These are phyloP conservation scores for Jatropha multifida DNA, from an alignment of 441 rosid species.

Conservation along the genomic window DNA sequence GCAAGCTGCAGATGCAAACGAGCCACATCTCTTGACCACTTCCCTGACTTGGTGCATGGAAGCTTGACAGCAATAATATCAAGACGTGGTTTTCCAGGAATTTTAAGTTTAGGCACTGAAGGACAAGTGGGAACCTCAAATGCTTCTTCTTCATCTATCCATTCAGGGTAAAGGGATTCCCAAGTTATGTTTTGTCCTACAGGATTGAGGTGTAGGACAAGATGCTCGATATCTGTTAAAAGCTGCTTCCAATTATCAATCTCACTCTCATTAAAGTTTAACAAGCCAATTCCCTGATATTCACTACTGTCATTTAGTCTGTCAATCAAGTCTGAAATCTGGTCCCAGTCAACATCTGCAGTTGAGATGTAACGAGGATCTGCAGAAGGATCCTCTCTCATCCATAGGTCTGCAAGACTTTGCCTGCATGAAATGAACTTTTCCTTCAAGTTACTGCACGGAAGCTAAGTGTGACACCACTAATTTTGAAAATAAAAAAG, in stretches of 20 bases:
- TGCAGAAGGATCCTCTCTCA: conserved; percentile 30
- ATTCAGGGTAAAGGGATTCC: conserved; percentile 82
- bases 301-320: conserved; percentile 42
- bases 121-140: conserved; percentile 82
- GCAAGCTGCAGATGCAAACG: conserved; percentile 82
- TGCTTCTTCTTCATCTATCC: conserved; percentile 93
- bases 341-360: conserved; percentile 59
- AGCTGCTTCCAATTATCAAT: conserved; percentile 55
- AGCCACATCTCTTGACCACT: conserved; percentile 84
- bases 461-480: neutral
- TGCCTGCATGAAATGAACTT: conserved; percentile 36
- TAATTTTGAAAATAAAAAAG: neutral
- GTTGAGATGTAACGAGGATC: conserved; percentile 60
- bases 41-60: conserved; percentile 59
- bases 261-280: conserved; percentile 67
- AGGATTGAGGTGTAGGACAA: conserved; percentile 48
- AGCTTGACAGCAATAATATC: conserved; percentile 78
- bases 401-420: conserved; percentile 53
- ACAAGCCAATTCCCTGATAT: conserved; percentile 69
- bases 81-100: conserved; percentile 68
- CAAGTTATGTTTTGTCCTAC: conserved; percentile 50
- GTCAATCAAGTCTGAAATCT: conserved; percentile 48
- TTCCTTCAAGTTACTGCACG: conserved; percentile 18
- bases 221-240: conserved; percentile 57
- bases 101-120: conserved; percentile 57